Percentiles rank a stretch among this genome's conserved stretches.
phyloP scores from a whole-genome alignment of 192 early-diverging fungal species.

The Spinellus fusiger region DNA sequence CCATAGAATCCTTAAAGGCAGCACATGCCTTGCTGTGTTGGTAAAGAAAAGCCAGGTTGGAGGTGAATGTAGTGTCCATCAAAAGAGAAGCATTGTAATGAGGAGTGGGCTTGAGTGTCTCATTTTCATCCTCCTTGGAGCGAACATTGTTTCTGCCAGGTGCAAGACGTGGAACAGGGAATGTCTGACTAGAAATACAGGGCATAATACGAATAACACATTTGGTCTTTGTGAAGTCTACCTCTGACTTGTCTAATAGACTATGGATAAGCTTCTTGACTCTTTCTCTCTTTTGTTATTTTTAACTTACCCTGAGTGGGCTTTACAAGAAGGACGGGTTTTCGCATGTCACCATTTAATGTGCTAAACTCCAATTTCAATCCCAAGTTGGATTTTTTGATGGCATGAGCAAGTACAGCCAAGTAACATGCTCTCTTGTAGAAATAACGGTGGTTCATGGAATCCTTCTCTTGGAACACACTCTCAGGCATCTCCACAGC shows the following conservation, averaged over 20 bases:
- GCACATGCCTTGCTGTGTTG: constrained; percentile 63
- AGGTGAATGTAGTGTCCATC: constrained; percentile 64
- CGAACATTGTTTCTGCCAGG: constrained; percentile 83
- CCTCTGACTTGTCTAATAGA: constrained; percentile 51
- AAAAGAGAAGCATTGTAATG: constrained; percentile 85
- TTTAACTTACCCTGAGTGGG: constrained; percentile 41
- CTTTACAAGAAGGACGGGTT: constrained; percentile 56
- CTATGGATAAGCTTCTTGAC: too few relatives aligned
- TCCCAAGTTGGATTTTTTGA: constrained; percentile 41
- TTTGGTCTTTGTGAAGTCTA: constrained; percentile 61
- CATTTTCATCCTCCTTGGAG: constrained; percentile 29
- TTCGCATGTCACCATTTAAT: constrained; percentile 56
- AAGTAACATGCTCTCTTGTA: constrained; percentile 94
- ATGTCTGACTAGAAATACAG: constrained; percentile 55
- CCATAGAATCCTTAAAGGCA: constrained; percentile 74
- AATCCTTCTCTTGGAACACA: constrained; percentile 89
- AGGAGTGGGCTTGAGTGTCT: constrained; percentile 64
- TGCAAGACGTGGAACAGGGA: constrained; percentile 64
- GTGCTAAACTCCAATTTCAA: constrained; percentile 45
- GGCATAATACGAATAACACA: constrained; percentile 77
- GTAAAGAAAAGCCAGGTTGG: constrained; percentile 75
- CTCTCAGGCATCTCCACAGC: constrained; percentile 83
- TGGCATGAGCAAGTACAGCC: constrained; percentile 59
- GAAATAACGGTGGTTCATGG: constrained; percentile 90
- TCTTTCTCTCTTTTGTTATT: neutral